These are phyloP conservation scores for Flaveria robusta DNA, from an alignment of 129 eudicot genomes.

Conservation along the genomic window DNA sequence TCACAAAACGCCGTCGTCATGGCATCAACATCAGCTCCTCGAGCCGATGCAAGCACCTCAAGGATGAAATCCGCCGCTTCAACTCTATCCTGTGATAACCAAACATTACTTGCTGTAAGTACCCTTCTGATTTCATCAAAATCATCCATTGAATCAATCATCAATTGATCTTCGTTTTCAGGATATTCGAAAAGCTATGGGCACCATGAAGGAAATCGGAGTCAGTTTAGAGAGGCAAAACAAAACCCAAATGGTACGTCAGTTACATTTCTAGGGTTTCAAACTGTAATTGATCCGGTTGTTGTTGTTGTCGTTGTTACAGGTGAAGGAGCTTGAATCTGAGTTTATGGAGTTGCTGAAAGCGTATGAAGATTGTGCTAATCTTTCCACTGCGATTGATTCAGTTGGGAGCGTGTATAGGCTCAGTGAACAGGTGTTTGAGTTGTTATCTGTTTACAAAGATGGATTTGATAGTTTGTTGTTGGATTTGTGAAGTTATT, in stretches of 20 bases:
- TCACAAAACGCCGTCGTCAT: not conserved
- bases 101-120: conserved; percentile 30
- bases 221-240: conserved; percentile 66
- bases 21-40: no score
- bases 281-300: no score
- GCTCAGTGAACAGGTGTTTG: conserved; percentile 60
- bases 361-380: conserved; percentile 60
- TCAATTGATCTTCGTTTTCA: conserved; percentile 17
- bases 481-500: not conserved
- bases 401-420: conserved; percentile 53
- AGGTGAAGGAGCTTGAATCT: conserved; percentile 82
- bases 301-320: conserved; percentile 18
- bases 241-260: conserved; percentile 51
- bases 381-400: conserved; percentile 61
- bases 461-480: not conserved
- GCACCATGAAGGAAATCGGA: conserved; percentile 63
- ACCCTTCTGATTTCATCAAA: not conserved
- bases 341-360: conserved; percentile 52
- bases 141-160: not conserved
- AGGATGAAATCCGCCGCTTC: conserved; percentile 53
- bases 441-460: not conserved
- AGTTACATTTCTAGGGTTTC: conserved; percentile 24
- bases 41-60: conserved; percentile 29
- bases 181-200: conserved; percentile 66
- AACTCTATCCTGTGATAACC: conserved; percentile 53